Evolutionary conservation across 306 rosid genomes (phyloP).

Genomic region (Pyrus betulifolia): DNA sequence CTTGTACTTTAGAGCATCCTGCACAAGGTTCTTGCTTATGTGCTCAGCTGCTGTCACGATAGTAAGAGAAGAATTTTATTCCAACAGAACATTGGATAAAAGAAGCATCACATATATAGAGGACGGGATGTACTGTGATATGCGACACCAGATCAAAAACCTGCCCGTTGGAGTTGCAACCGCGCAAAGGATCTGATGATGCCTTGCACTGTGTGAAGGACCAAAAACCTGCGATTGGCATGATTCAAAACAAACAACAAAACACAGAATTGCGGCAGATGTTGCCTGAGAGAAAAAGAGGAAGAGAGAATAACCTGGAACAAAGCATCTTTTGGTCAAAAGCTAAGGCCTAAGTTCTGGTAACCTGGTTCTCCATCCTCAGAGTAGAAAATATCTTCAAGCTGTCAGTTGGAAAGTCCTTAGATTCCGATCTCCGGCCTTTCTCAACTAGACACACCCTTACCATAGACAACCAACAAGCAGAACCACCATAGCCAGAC

Average conservation of each 20-base stretch:
- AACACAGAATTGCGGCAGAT: background rate
- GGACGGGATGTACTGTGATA: slow-evolving; percentile 19
- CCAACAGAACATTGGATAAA: slow-evolving; percentile 32
- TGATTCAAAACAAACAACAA: background rate
- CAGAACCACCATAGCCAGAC: slow-evolving; percentile 32
- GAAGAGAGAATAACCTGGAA: slow-evolving; percentile 23
- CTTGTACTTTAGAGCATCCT: slow-evolving; percentile 17
- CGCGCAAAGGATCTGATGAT: slow-evolving; percentile 5
- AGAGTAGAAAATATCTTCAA: slow-evolving; percentile 12
- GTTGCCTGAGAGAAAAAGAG: background rate
- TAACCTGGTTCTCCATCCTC: slow-evolving; percentile 20
- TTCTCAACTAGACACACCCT: slow-evolving; percentile 23
- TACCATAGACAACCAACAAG: slow-evolving; percentile 30
- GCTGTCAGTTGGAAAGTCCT: slow-evolving; percentile 28
- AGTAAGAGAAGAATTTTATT: slow-evolving; percentile 27
- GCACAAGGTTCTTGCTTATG: slow-evolving; percentile 22
- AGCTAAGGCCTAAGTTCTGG: slow-evolving; percentile 20
- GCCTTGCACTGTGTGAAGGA: background rate
- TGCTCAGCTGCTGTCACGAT: slow-evolving; percentile 24
- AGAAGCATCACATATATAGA: slow-evolving; percentile 32
- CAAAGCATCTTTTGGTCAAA: slow-evolving; percentile 33
- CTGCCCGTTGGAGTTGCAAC: no score
- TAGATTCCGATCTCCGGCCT: slow-evolving; percentile 29
- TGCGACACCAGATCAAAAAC: slow-evolving; percentile 13
- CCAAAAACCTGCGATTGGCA: background rate